Percentiles rank a stretch among this genome's conserved stretches.
phyloP scores from a whole-genome alignment of 768 basidiomycete genomes.

The Rossbeevera mucosa region DNA sequence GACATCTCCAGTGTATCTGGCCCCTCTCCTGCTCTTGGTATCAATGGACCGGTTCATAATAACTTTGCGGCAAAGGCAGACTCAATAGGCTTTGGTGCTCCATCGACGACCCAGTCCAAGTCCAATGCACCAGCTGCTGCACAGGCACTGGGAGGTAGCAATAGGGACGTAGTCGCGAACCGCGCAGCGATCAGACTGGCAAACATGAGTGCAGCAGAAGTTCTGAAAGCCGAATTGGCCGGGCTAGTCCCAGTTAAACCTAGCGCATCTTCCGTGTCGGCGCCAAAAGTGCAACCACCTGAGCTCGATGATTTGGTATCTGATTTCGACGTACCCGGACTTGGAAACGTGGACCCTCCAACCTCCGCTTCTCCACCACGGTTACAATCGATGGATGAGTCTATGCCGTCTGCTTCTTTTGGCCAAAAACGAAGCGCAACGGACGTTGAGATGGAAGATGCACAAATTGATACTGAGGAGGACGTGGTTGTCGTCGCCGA shows the following conservation, averaged over 20 bases:
- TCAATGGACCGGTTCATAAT: slow-evolving; percentile 37
- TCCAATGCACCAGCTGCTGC: slow-evolving; percentile 56
- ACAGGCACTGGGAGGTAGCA: slow-evolving; percentile 79
- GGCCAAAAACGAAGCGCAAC: slow-evolving; percentile 46
- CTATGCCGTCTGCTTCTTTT: slow-evolving; percentile 4
- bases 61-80: slow-evolving; percentile 75
- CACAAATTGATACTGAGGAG: slow-evolving; percentile 28
- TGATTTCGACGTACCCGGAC: slow-evolving; percentile 34
- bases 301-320: slow-evolving; percentile 27
- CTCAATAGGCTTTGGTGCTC: slow-evolving; percentile 70
- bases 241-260: slow-evolving; percentile 43
- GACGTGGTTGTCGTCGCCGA: slow-evolving; percentile 22
- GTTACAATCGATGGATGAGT: slow-evolving; percentile 22
- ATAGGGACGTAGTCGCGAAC: slow-evolving; percentile 86
- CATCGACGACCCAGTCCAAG: slow-evolving; percentile 53
- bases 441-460: slow-evolving; percentile 41
- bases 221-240: slow-evolving; percentile 85
- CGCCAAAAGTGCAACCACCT: slow-evolving; percentile 32
- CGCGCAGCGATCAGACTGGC: slow-evolving; percentile 89
- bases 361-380: slow-evolving; percentile 12
- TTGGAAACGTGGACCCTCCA: slow-evolving; percentile 25
- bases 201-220: slow-evolving; percentile 94
- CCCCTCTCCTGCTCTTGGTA: slow-evolving; percentile 29
- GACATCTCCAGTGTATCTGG: slow-evolving; percentile 29
- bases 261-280: slow-evolving; percentile 24